A percentile compares a stretch with the other conserved stretches of the same genome.
phyloP scores from a whole-genome alignment of 305 asterid species.

The Euphrasia arctica region DNA sequence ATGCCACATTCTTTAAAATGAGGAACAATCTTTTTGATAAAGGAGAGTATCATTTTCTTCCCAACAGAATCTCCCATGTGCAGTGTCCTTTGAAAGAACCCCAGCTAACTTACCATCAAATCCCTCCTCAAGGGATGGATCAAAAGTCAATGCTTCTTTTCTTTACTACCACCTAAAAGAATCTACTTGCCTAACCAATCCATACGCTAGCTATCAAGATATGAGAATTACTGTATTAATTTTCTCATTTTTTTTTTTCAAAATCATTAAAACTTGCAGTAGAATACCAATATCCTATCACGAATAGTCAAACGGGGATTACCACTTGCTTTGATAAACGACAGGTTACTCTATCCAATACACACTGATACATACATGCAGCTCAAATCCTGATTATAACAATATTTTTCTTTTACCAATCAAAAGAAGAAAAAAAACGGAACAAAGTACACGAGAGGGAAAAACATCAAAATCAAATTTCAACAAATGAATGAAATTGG shows the following conservation, averaged over 20 bases:
- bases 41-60: conserved; percentile 26
- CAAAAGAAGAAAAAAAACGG: background rate
- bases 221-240: background rate
- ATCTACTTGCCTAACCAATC: conserved; percentile 26
- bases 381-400: background rate
- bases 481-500: background rate
- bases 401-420: too few species aligned
- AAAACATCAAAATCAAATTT: background rate
- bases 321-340: background rate
- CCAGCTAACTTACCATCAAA: conserved; percentile 28
- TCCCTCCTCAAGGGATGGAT: conserved; percentile 16
- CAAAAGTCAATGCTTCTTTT: conserved; percentile 19
- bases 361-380: background rate
- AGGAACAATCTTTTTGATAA: conserved; percentile 24
- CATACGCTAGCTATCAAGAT: background rate
- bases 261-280: background rate
- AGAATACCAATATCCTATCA: background rate
- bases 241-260: background rate
- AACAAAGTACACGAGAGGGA: background rate
- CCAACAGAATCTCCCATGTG: conserved; percentile 23
- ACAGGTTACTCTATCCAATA: background rate
- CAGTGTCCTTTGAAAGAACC: conserved; percentile 26
- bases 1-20: conserved; percentile 27
- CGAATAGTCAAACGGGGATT: background rate
- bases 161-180: conserved; percentile 22